Percentiles rank a stretch among this genome's conserved stretches.
Conservation (phyloP, 1,139 yeast genomes). For the Geotrichum histeridarum region DNA sequence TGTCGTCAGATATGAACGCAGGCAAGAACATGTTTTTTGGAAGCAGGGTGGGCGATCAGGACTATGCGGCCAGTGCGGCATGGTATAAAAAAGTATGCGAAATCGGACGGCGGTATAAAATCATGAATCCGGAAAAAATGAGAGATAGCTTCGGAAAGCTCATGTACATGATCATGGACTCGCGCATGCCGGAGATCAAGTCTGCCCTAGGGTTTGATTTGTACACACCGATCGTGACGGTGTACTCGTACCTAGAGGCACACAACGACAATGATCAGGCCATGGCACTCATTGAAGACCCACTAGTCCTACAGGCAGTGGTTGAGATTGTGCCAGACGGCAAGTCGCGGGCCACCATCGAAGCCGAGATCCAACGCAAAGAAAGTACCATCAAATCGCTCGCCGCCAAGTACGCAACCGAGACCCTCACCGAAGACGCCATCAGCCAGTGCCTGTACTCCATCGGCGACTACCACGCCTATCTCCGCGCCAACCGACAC, state of each 20-base stretch:
- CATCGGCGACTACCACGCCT: slow-evolving; percentile 68
- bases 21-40: slow-evolving; percentile 51
- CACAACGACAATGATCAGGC: slow-evolving; percentile 35
- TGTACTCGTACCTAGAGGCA: slow-evolving; percentile 44
- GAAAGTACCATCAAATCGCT: slow-evolving; percentile 58
- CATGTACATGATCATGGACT: slow-evolving; percentile 77
- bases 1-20: slow-evolving; percentile 61
- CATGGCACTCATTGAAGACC: slow-evolving; percentile 47
- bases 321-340: slow-evolving; percentile 57
- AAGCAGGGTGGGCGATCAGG: slow-evolving; percentile 34
- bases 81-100: slow-evolving; percentile 67
- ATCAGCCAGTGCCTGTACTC: slow-evolving; percentile 63
- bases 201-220: slow-evolving; percentile 66
- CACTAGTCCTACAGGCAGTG: slow-evolving; percentile 54
- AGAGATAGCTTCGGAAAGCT: slow-evolving; percentile 67
- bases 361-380: slow-evolving; percentile 54
- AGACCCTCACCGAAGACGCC: slow-evolving; percentile 43
- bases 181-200: slow-evolving; percentile 60
- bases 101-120: slow-evolving; percentile 68
- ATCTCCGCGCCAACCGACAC: slow-evolving; percentile 56
- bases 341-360: slow-evolving; percentile 48
- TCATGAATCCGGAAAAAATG: slow-evolving; percentile 75
- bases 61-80: slow-evolving; percentile 57
- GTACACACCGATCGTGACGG: slow-evolving; percentile 63
- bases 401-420: slow-evolving; percentile 42